These are phyloP conservation scores for Dysphania ambrosioides DNA, from an alignment of 148 eudicot species.

Conservation along the genomic window DNA sequence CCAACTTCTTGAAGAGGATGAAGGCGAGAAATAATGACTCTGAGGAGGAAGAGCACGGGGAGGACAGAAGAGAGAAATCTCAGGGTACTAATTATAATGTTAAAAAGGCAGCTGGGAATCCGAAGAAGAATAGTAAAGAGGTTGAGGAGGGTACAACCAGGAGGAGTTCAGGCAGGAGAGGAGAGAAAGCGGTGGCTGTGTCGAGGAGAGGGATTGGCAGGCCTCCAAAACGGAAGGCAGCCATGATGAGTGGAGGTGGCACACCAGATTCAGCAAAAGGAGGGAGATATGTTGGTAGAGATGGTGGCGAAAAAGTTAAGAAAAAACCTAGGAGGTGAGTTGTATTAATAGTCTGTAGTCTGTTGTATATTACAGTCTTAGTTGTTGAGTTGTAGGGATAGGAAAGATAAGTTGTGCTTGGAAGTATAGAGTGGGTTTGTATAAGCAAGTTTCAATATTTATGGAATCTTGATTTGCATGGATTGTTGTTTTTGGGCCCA, in stretches of 20 bases:
- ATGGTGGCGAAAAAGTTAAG: constrained; percentile 22
- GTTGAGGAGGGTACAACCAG: constrained; percentile 15
- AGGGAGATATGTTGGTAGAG: constrained; percentile 23
- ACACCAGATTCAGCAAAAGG: constrained; percentile 29
- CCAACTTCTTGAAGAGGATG: constrained; percentile 36
- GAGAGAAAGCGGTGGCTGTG: constrained; percentile 16
- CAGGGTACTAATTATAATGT: constrained; percentile 6
- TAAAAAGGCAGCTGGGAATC: constrained; percentile 9
- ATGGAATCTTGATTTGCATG: neutral
- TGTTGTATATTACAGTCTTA: constrained; percentile 7
- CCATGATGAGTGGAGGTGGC: constrained; percentile 20
- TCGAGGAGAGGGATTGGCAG: constrained; percentile 24
- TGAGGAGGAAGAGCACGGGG: constrained; percentile 15
- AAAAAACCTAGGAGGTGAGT: constrained; percentile 32
- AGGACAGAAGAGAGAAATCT: neutral
- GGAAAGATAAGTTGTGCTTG: neutral
- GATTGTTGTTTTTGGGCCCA: neutral
- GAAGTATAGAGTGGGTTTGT: constrained; percentile 11
- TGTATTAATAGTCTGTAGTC: constrained; percentile 9
- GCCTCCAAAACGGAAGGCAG: constrained; percentile 32
- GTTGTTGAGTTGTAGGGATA: constrained; percentile 16
- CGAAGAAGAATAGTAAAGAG: constrained; percentile 18
- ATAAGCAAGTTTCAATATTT: constrained; percentile 9
- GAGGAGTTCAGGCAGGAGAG: constrained; percentile 25
- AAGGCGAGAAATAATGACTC: constrained; percentile 15